These are phyloP conservation scores for Meyerozyma sp. DNA, from an alignment of 1,139 yeast genomes.

Conservation along the genomic window DNA sequence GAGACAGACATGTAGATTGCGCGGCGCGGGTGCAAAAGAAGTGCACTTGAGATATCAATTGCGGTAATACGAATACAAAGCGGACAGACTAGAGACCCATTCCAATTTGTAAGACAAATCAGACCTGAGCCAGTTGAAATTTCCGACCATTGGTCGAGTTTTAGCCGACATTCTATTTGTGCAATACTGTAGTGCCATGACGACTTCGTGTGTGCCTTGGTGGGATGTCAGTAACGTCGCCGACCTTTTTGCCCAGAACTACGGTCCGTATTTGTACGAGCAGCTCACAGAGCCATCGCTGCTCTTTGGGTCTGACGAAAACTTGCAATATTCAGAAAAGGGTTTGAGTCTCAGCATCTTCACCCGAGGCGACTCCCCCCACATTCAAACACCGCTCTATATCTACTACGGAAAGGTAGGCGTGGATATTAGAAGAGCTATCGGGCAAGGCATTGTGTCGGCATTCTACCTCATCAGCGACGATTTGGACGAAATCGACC, in stretches of 20 bases:
- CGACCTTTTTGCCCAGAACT: background rate
- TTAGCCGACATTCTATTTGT: no score
- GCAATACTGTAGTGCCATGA: no score
- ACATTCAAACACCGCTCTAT: constrained; percentile 29
- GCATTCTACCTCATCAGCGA: constrained; percentile 43
- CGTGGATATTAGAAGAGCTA: constrained; percentile 32
- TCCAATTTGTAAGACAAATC: no score
- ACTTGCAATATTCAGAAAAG: background rate
- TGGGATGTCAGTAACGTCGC: background rate
- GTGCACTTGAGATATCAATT: no score
- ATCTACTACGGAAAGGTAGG: constrained; percentile 40
- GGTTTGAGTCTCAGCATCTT: constrained; percentile 7
- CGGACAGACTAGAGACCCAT: no score
- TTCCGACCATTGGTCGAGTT: no score
- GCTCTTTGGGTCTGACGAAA: background rate
- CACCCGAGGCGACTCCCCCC: constrained; percentile 35
- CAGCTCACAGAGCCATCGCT: background rate
- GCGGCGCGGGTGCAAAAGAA: no score
- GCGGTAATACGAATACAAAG: no score
- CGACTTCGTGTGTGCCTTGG: no score
- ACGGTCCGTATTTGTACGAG: background rate
- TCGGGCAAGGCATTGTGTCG: constrained; percentile 39
- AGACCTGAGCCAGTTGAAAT: no score
- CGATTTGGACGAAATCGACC: constrained; percentile 44
- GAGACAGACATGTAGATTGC: background rate